A percentile compares a stretch with the other conserved stretches of the same genome.
Conservation (phyloP, 176 grass and related monocot species). For the Cenchrus fungigraminus region DNA sequence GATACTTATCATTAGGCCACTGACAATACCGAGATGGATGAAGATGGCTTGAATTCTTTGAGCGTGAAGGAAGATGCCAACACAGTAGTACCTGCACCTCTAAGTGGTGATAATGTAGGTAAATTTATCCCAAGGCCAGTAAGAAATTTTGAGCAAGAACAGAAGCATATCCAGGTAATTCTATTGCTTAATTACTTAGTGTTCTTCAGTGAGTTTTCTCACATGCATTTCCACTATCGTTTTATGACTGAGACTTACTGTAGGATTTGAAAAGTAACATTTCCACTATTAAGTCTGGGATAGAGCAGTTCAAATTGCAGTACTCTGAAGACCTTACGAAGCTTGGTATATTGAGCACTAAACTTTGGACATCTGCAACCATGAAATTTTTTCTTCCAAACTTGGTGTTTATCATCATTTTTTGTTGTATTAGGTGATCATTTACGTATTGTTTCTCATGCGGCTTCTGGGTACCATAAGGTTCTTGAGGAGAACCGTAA, state of each 20-base stretch:
- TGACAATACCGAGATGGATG: slow-evolving; percentile 23
- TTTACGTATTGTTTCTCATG: slow-evolving; percentile 64
- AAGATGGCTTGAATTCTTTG: slow-evolving; percentile 13
- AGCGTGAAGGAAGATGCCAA: slow-evolving; percentile 24
- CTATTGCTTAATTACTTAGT: neutral
- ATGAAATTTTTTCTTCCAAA: neutral
- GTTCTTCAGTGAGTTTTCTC: slow-evolving; percentile 38
- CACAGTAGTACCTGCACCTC: neutral
- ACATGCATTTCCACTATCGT: neutral
- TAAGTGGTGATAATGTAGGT: slow-evolving; percentile 33
- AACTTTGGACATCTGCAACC: slow-evolving; percentile 24
- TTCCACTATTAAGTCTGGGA: slow-evolving; percentile 63
- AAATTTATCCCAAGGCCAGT: slow-evolving; percentile 39
- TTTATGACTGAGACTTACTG: slow-evolving; percentile 37
- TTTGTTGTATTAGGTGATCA: slow-evolving; percentile 63
- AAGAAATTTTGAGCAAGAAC: slow-evolving; percentile 61
- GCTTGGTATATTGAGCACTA: slow-evolving; percentile 60
- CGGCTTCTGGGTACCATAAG: slow-evolving; percentile 82
- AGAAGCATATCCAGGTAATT: slow-evolving; percentile 80
- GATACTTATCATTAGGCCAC: slow-evolving; percentile 19
- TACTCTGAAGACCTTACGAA: slow-evolving; percentile 69
- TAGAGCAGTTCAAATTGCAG: slow-evolving; percentile 66
- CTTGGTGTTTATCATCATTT: neutral
- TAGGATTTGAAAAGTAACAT: slow-evolving; percentile 76
- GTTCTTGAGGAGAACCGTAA: slow-evolving; percentile 92